A percentile compares a stretch with the other conserved stretches of the same genome.
Conservation (phyloP, 495 filamentous ascomycete species). For the Bacidia rubella region DNA sequence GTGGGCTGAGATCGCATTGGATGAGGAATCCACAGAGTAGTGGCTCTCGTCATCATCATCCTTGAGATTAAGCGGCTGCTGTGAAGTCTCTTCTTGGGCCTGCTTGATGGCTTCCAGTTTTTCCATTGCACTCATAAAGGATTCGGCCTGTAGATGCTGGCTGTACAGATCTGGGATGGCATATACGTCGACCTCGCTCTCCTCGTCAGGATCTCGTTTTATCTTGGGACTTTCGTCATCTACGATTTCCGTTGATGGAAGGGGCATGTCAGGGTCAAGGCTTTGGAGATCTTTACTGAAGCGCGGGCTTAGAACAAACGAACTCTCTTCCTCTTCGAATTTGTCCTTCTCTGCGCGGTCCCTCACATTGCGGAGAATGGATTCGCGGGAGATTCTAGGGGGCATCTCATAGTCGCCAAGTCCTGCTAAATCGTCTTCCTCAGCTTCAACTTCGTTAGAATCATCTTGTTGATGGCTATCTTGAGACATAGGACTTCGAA, state of each 20-base stretch:
- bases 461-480: conserved; percentile 29
- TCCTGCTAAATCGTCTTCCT: conserved; percentile 40
- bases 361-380: conserved; percentile 78
- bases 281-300: conserved; percentile 33
- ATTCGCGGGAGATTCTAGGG: conserved; percentile 81
- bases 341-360: conserved; percentile 28
- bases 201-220: conserved; percentile 50
- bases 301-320: conserved; percentile 39
- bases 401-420: conserved; percentile 48
- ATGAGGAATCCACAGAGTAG: conserved; percentile 33
- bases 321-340: conserved; percentile 49
- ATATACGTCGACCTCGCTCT: conserved; percentile 54
- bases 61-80: conserved; percentile 21
- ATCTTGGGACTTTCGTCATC: conserved; percentile 49
- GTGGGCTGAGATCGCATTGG: conserved; percentile 9
- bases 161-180: conserved; percentile 49
- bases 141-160: conserved; percentile 23
- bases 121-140: conserved; percentile 34
- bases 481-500: conserved; percentile 22
- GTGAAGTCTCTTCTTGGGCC: conserved; percentile 20
- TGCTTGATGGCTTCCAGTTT: conserved; percentile 35
- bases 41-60: conserved; percentile 36
- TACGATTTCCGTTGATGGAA: conserved; percentile 55
- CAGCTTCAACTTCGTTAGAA: conserved; percentile 26
- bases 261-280: conserved; percentile 73